Conservation (phyloP, 306 rosid species). For the Lathyrus aphaca region DNA sequence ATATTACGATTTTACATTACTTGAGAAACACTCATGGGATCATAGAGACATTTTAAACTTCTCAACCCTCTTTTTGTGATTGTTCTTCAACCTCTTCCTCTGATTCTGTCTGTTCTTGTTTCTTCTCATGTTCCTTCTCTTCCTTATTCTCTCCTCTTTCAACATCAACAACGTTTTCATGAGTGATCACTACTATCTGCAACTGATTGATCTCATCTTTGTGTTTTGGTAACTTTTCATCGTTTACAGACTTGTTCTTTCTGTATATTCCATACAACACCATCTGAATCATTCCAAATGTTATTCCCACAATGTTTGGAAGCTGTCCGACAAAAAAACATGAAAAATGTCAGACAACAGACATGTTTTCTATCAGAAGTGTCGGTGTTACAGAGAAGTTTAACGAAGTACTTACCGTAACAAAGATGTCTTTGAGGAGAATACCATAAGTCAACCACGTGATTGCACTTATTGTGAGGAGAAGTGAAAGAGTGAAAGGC, state of each 20-base stretch:
- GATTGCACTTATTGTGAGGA: conserved; percentile 84
- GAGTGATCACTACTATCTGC: neutral
- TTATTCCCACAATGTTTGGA: conserved; percentile 78
- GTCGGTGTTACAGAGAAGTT: no score
- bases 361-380: no score
- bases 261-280: conserved; percentile 60
- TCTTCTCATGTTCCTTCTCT: neutral
- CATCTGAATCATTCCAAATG: conserved; percentile 83
- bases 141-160: neutral
- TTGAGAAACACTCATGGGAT: neutral
- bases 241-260: conserved; percentile 47
- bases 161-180: neutral
- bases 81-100: neutral
- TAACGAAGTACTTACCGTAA: conserved; percentile 57
- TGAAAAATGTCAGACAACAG: neutral
- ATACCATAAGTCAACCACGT: conserved; percentile 80
- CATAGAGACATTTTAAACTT: neutral
- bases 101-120: neutral
- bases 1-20: neutral
- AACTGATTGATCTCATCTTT: conserved; percentile 45
- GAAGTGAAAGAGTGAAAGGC: conserved; percentile 79
- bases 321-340: conserved; percentile 51
- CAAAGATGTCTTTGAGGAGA: conserved; percentile 67
- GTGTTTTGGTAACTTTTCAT: conserved; percentile 60
- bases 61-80: neutral